Percentiles rank a stretch among this genome's conserved stretches.
phyloP scores from a whole-genome alignment of 371 early-diverging fungal genomes.

The Lichtheimia ornata region DNA sequence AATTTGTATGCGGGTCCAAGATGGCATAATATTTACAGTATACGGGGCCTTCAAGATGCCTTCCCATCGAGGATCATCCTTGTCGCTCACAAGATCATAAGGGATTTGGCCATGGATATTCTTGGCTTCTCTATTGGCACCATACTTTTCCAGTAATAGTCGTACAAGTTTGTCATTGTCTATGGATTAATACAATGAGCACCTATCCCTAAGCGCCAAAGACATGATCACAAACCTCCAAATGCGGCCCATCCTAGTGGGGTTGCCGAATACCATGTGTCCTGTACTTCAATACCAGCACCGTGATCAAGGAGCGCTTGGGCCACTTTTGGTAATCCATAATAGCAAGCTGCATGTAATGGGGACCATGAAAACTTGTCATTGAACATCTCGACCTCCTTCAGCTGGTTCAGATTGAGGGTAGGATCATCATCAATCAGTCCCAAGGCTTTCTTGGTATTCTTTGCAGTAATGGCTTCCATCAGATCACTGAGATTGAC shows the following conservation, averaged over 20 bases:
- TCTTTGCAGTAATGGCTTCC: conserved; percentile 31
- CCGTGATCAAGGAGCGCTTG: conserved; percentile 68
- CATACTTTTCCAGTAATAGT: conserved; percentile 64
- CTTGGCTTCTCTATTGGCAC: conserved; percentile 64
- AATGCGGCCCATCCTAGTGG: conserved; percentile 94
- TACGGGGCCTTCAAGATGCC: conserved; percentile 34
- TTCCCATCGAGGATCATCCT: conserved; percentile 63
- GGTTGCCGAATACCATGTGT: conserved; percentile 84
- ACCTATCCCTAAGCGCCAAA: too few relatives aligned
- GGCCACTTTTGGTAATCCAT: conserved; percentile 71
- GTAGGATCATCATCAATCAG: conserved; percentile 31
- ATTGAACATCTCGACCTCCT: conserved; percentile 62
- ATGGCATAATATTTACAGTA: conserved; percentile 10
- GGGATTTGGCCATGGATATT: conserved; percentile 76
- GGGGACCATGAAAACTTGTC: conserved; percentile 82
- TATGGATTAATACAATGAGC: background rate
- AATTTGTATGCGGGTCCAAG: background rate
- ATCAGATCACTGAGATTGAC: conserved; percentile 23
- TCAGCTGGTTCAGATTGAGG: conserved; percentile 58
- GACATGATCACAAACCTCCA: conserved; percentile 44
- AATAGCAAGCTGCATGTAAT: conserved; percentile 87
- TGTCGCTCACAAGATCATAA: conserved; percentile 69
- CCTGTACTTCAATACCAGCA: conserved; percentile 81
- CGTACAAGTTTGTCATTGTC: conserved; percentile 47
- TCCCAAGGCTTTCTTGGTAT: conserved; percentile 31